Percentiles rank a stretch among this genome's conserved stretches.
phyloP scores from a whole-genome alignment of 2,329 filamentous ascomycete species.

The Chaetomium sp. region DNA sequence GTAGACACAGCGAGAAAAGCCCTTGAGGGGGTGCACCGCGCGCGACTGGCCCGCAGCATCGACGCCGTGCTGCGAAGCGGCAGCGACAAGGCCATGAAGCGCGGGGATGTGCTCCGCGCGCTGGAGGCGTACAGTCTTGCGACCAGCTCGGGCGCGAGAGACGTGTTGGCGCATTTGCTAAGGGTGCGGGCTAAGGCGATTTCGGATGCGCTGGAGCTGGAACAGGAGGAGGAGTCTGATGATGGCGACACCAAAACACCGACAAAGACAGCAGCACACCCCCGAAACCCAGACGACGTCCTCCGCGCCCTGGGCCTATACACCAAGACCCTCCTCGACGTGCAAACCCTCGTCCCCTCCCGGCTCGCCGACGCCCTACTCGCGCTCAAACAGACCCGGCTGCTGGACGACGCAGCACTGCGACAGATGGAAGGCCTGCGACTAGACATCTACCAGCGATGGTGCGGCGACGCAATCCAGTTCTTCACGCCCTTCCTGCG shows the following conservation, averaged over 20 bases:
- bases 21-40: conserved; percentile 50
- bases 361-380: conserved; percentile 64
- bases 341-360: conserved; percentile 67
- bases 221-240: conserved; percentile 31
- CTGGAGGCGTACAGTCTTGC: conserved; percentile 77
- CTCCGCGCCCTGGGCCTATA: conserved; percentile 65
- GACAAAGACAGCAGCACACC: conserved; percentile 5
- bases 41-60: conserved; percentile 59
- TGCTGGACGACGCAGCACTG: conserved; percentile 67
- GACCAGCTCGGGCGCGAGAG: conserved; percentile 71
- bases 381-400: conserved; percentile 59
- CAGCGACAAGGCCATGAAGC: conserved; percentile 40
- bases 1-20: conserved; percentile 59
- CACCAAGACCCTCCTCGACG: conserved; percentile 68
- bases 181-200: conserved; percentile 65
- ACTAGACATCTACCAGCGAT: conserved; percentile 69
- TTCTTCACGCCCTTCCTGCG: conserved; percentile 84
- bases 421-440: conserved; percentile 61
- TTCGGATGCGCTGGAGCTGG: conserved; percentile 49
- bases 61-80: conserved; percentile 62
- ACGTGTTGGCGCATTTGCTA: conserved; percentile 74
- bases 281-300: conserved; percentile 42
- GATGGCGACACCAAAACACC: background rate
- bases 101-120: conserved; percentile 56
- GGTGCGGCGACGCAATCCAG: conserved; percentile 76